Conservation (phyloP, 345 rosid species). For the Eutrema yunnanense region DNA sequence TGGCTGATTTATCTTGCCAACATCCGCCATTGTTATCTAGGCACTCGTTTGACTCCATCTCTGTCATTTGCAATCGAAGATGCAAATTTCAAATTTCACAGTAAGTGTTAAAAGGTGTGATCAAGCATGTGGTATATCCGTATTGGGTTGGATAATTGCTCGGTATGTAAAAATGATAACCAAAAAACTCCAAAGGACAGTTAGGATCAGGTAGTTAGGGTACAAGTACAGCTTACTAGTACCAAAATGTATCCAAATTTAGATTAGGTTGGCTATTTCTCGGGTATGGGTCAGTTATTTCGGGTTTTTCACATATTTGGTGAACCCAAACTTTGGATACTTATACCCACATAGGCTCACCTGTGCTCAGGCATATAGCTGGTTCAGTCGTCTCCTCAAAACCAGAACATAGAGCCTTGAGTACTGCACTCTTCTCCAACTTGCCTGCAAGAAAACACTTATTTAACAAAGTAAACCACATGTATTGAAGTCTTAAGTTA, state of each 20-base stretch:
- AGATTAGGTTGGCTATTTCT: no score
- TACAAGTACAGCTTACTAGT: no score
- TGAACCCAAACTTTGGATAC: not conserved
- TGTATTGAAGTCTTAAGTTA: not conserved
- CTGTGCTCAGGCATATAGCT: slow-evolving; percentile 73
- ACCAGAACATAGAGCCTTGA: slow-evolving; percentile 95
- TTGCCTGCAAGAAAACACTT: slow-evolving; percentile 52
- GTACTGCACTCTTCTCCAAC: slow-evolving; percentile 84
- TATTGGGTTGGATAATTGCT: not conserved
- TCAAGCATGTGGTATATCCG: not conserved
- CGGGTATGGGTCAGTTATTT: no score
- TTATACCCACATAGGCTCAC: slow-evolving; percentile 4
- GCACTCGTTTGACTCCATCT: slow-evolving; percentile 95
- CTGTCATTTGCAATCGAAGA: slow-evolving; percentile 35
- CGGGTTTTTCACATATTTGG: not conserved
- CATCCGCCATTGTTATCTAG: slow-evolving; percentile 91
- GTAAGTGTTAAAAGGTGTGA: not conserved
- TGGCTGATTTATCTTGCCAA: slow-evolving; percentile 81
- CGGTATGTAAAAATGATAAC: not conserved
- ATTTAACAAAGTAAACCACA: slow-evolving; percentile 1
- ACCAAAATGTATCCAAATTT: slow-evolving; percentile 12
- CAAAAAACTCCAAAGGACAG: not conserved
- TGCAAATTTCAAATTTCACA: not conserved
- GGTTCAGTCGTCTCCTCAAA: slow-evolving; percentile 96
- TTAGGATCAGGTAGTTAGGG: no score